Conservation (phyloP, 208 protist genomes). For the Borovskyia barvae region DNA sequence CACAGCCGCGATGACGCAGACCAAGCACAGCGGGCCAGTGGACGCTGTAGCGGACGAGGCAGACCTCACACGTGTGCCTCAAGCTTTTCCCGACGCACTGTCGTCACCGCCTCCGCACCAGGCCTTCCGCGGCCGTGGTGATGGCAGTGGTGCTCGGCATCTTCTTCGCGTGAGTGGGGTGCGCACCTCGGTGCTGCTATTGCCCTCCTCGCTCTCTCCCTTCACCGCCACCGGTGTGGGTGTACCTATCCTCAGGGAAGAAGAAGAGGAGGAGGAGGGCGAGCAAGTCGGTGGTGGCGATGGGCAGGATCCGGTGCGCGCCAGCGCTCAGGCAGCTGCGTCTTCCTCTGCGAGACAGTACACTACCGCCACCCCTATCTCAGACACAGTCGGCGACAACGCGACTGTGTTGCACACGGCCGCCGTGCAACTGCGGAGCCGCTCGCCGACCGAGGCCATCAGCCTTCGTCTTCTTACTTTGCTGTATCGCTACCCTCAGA, state of each 20-base stretch:
- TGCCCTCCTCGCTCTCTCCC: conserved; percentile 5
- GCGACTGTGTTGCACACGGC: conserved; percentile 12
- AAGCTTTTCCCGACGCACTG: too few species aligned
- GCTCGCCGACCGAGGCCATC: conserved; percentile 14
- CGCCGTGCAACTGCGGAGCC: conserved; percentile 8
- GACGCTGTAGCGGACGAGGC: too few species aligned
- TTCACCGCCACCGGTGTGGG: too few species aligned
- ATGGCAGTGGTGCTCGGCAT: background rate
- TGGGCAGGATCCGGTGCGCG: too few species aligned
- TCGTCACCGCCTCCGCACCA: too few species aligned
- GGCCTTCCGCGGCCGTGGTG: background rate
- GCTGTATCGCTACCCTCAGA: conserved; percentile 27
- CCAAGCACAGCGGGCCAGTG: conserved; percentile 9
- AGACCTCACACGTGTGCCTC: too few species aligned
- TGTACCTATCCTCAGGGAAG: too few species aligned
- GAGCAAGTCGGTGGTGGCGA: too few species aligned
- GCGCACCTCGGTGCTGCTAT: conserved; percentile 5
- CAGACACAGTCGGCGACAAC: background rate
- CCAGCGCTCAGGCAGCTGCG: background rate
- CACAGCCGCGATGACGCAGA: too few species aligned
- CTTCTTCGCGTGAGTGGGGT: conserved; percentile 8
- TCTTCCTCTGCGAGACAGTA: too few species aligned
- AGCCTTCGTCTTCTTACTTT: conserved; percentile 31
- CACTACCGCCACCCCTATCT: background rate
- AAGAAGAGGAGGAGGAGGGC: too few species aligned